A percentile compares a stretch with the other conserved stretches of the same genome.
Evolutionary conservation across 768 basidiomycete species (phyloP).

Genomic region (Hygrophorus pudorinus): DNA sequence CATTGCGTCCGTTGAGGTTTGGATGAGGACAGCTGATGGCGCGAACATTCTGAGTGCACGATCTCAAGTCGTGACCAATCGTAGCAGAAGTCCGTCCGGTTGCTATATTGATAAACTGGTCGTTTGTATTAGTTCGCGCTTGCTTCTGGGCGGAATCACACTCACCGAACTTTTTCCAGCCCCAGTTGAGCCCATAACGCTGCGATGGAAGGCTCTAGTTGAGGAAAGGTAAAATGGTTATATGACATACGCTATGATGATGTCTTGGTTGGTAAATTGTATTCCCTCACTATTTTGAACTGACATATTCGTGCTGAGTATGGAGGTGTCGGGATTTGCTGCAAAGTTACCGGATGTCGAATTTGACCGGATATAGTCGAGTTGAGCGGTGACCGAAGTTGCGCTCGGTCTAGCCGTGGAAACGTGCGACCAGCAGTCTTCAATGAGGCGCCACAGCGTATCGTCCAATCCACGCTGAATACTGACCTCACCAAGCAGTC

Average conservation of each 20-base stretch:
- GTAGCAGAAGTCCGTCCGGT: conserved; percentile 3
- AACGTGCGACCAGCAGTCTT: neutral
- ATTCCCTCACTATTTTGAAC: neutral
- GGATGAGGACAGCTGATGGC: conserved; percentile 11
- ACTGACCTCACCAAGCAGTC: neutral
- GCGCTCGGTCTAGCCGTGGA: neutral
- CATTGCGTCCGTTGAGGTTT: conserved; percentile 9
- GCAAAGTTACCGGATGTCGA: too few relatives aligned
- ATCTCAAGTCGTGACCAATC: conserved; percentile 14
- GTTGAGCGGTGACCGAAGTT: too few relatives aligned
- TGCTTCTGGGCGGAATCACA: neutral
- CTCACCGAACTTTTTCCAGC: too few relatives aligned
- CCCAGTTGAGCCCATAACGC: conserved; percentile 21
- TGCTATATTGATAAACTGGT: conserved; percentile 18
- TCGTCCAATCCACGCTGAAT: neutral
- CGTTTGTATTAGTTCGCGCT: neutral
- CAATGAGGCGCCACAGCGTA: neutral
- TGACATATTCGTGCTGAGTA: too few relatives aligned
- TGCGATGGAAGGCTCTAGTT: conserved; percentile 5
- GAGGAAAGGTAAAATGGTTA: neutral
- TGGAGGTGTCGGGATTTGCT: too few relatives aligned
- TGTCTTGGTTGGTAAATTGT: conserved; percentile 4
- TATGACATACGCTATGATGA: conserved; percentile 12
- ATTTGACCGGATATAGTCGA: too few relatives aligned
- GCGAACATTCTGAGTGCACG: conserved; percentile 15